Base-by-base conservation (phyloP, 73 alveolate genomes). In the Halteria grandinella region DNA sequence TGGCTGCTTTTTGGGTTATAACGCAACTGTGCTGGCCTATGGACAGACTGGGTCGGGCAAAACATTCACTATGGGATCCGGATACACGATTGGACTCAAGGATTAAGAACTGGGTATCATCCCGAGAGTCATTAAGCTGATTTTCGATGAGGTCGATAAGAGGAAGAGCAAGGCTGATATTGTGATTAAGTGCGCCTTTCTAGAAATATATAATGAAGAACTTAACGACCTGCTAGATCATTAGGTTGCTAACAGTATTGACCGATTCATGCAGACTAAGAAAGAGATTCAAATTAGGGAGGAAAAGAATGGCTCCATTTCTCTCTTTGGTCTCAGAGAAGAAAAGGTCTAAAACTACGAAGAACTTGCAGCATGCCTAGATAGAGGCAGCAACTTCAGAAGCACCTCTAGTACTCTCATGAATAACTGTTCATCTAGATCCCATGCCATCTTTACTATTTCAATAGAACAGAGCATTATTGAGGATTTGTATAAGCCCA, bases 31-130 rank as follows among this genome's bases (percentile, higher is more conserved):
- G 28, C 78, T 97, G 37, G 99, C 99, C 0, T 97, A 95, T 87
- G 99, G 99, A 47, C 89, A 96, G 37, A 97, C 99, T 0, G 99
- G 99, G 0, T 85, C 97, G 29, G 99, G 99, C 21, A 97, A 97
- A 69, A 97, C 99, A 27, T 92, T 81, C 71, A 97, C 99, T 0
- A 97, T 97, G 99, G 99, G 99, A 14, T 91, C 94, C 55, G 96
- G 95, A 7, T 71, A 90, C 15, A 51, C 85, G 0, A 79, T 76
- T n/a, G 93, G 93, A 20, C 51, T 83, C 32, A 69, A 66, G 31
- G 87, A 74, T 20, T 85, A 95, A 31, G 96, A 97, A 54, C 54
- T 76, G 50, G 99, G 99, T 17, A 87, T 97, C 51, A 90, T 97
- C 73, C 98, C 98, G 27, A 87, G 99, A 43, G 95, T 95, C 12